Percentiles rank a stretch among this genome's conserved stretches.
phyloP scores from a whole-genome alignment of 164 flowering plant genomes.

The Vitis rupestris region DNA sequence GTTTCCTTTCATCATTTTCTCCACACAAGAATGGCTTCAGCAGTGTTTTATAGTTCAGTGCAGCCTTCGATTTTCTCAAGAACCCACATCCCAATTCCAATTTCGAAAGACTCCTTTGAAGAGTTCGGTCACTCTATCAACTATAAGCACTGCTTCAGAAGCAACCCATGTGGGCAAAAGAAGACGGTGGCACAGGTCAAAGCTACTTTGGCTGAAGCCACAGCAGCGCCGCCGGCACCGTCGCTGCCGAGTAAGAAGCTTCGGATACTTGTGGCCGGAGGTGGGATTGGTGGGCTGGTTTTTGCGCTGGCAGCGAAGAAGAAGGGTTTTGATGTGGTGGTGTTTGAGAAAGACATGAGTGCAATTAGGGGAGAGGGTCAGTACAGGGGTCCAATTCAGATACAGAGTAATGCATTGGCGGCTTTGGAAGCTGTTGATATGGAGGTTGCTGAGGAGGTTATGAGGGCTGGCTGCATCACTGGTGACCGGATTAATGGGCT shows the following conservation, averaged over 20 bases:
- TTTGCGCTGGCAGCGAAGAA: slow-evolving; percentile 84
- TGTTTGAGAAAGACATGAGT: slow-evolving; percentile 92
- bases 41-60: slow-evolving; percentile 33
- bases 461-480: slow-evolving; percentile 84
- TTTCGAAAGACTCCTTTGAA: slow-evolving; percentile 19
- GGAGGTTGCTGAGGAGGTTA: slow-evolving; percentile 87
- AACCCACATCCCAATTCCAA: slow-evolving; percentile 38
- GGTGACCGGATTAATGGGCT: slow-evolving; percentile 93
- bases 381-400: slow-evolving; percentile 96
- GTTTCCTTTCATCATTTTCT: background rate
- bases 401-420: slow-evolving; percentile 94
- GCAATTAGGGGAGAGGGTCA: slow-evolving; percentile 96
- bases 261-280: slow-evolving; percentile 83
- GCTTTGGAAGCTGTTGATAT: slow-evolving; percentile 95
- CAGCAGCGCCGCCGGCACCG: background rate
- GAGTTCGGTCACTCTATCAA: slow-evolving; percentile 20
- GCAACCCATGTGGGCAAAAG: slow-evolving; percentile 17
- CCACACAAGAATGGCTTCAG: slow-evolving; percentile 36
- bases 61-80: slow-evolving; percentile 39
- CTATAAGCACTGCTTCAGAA: slow-evolving; percentile 16
- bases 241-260: slow-evolving; percentile 37
- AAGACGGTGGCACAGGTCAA: slow-evolving; percentile 20
- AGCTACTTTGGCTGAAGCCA: slow-evolving; percentile 27
- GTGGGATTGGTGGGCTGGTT: slow-evolving; percentile 95
- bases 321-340: slow-evolving; percentile 89